Evolutionary conservation across 1,284 basidiomycete species (phyloP).

Genomic region (Mycosarcoma maydis): DNA sequence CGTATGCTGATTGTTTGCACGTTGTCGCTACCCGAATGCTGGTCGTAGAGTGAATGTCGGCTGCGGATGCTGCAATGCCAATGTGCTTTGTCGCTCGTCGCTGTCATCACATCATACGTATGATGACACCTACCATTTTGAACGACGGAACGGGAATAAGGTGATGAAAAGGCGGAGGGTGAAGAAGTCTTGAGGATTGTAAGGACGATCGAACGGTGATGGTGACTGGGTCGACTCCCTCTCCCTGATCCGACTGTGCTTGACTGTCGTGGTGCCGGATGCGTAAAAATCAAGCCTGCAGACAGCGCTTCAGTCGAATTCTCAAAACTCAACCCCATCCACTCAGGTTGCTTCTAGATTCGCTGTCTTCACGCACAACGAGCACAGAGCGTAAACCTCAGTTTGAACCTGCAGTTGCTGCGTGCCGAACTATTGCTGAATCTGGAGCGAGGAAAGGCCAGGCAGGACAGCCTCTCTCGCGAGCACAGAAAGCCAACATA

Average conservation of each 20-base stretch:
- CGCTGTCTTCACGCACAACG: too few species aligned
- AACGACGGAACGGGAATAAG: conserved; percentile 8
- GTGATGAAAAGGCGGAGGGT: conserved; percentile 5
- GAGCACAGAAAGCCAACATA: too few species aligned
- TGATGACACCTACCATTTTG: conserved; percentile 48
- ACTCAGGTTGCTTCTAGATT: too few species aligned
- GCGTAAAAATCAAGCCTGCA: conserved; percentile 7
- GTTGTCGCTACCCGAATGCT: too few species aligned
- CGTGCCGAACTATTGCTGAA: too few species aligned
- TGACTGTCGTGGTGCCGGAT: conserved; percentile 6
- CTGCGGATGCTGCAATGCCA: conserved; percentile 1
- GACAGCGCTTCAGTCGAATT: conserved; percentile 6
- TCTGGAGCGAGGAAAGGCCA: too few species aligned
- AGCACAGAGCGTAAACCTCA: too few species aligned
- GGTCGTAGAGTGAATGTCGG: not conserved
- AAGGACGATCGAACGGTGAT: conserved; percentile 20
- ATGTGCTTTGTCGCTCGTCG: not conserved
- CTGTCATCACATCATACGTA: not conserved
- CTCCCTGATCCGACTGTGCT: not conserved
- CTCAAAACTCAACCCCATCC: too few species aligned
- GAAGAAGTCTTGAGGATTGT: conserved; percentile 38
- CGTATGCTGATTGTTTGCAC: not conserved
- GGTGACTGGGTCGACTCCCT: conserved; percentile 11
- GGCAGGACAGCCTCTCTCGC: not conserved
- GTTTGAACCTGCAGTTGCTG: too few species aligned